These are phyloP conservation scores for Claviceps pazoutovae DNA, from an alignment of 2,329 filamentous ascomycete genomes.

Conservation along the genomic window DNA sequence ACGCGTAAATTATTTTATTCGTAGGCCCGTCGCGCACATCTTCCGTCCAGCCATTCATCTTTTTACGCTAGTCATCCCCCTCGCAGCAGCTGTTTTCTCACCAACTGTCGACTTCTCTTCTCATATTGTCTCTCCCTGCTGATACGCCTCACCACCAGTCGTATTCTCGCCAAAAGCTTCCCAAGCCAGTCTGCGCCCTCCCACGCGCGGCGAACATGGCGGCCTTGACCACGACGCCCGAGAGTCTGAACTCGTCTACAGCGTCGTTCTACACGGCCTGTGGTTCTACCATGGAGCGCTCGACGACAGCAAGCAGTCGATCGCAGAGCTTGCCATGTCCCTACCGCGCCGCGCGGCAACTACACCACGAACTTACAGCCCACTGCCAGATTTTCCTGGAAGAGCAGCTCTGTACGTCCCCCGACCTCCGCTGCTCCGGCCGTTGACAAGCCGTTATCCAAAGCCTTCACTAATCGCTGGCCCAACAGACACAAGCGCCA, in stretches of 20 bases:
- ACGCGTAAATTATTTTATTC: too few relatives aligned
- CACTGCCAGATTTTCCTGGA: constrained; percentile 62
- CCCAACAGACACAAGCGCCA: constrained; percentile 26
- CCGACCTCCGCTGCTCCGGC: constrained; percentile 6
- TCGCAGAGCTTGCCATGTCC: constrained; percentile 15
- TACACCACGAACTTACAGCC: constrained; percentile 50
- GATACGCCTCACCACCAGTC: too few relatives aligned
- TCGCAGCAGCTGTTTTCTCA: too few relatives aligned
- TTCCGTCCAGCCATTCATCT: too few relatives aligned
- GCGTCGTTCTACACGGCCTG: constrained; percentile 23
- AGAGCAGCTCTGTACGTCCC: constrained; percentile 50
- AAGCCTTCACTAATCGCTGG: too few relatives aligned
- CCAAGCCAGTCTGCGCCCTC: background rate
- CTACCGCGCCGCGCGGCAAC: constrained; percentile 39
- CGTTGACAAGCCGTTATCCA: background rate
- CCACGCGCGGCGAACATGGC: constrained; percentile 2
- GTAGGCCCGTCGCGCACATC: too few relatives aligned
- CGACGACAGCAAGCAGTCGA: constrained; percentile 24
- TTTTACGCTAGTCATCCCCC: too few relatives aligned
- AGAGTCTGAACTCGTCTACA: constrained; percentile 15
- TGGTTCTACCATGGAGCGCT: constrained; percentile 15
- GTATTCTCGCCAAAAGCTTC: background rate
- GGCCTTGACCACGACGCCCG: constrained; percentile 9
- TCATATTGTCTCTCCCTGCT: too few relatives aligned
- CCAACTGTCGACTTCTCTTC: too few relatives aligned